Base-by-base conservation (phyloP, 2,329 filamentous ascomycete species). In the Aspergillus ustus region DNA sequence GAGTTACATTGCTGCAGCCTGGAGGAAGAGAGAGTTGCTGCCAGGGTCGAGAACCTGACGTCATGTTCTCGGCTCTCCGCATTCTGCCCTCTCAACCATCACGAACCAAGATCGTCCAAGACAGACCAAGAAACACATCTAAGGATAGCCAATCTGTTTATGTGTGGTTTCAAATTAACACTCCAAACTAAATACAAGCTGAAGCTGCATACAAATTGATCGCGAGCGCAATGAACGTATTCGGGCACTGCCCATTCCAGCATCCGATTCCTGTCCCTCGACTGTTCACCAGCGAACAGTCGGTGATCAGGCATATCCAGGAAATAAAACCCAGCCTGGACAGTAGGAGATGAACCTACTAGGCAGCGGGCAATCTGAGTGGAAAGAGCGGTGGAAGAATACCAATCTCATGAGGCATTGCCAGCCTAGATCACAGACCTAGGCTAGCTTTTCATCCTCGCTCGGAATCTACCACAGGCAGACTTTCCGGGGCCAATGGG, bases 261-360 rank as follows among this genome's bases (percentile, higher is more conserved):
- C 83, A 85, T 83, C 83, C 64, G 69, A 75, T 84, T 83, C 82
- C 78, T 76, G 72, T 48, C 60, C 66, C 67, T 61, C 60, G 48
- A 65, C 55, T 63, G 34, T 67, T 69, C 72, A 58, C 70, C 75
- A 68, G 73, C 72, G 70, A 70, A 67, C 54, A 55, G 63, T 58
- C 59, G 66, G 63, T 63, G 62, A 59, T 55, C 69, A 66, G 71
- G 75, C 73, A 64, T 70, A 69, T 73, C 74, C 75, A 74, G 76
- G 74, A 67, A 70, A 68, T 52, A 59, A 68, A 72, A 72, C 60
- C 80, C 77, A 81, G 80, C 81, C 77, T 76, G 77, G 79, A 82
- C 77, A 72, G 79, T 84, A 84, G 83, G 79, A 76, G 82, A 84
- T 84, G 82, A 83, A 61, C 81, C 83, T 83, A 84, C 65, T 57